phyloP scores from a whole-genome alignment of 1,139 yeast genomes.

The Magnusiomyces clavatus region DNA sequence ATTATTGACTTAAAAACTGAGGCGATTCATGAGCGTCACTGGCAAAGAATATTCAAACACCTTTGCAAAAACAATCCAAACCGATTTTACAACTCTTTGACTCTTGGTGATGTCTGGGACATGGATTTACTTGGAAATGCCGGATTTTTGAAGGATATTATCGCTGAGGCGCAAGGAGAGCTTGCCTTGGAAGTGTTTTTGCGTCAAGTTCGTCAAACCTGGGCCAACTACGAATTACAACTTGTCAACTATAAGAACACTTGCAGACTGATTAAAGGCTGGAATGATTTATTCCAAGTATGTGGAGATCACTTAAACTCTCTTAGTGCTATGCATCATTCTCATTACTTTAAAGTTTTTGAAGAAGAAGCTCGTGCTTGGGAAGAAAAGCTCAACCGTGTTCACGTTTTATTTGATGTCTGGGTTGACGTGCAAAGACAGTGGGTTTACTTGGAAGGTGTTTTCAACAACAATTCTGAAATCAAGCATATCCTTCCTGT shows the following conservation, averaged over 20 bases:
- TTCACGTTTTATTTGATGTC: conserved; percentile 49
- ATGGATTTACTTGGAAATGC: conserved; percentile 46
- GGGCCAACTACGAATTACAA: conserved; percentile 42
- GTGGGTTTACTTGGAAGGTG: conserved; percentile 81
- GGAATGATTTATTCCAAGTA: conserved; percentile 57
- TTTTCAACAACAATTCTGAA: conserved; percentile 50
- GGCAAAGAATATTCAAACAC: conserved; percentile 46
- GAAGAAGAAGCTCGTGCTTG: conserved; percentile 51
- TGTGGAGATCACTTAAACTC: conserved; percentile 56
- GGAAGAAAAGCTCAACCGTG: conserved; percentile 47
- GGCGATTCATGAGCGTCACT: conserved; percentile 58
- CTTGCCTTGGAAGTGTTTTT: conserved; percentile 54
- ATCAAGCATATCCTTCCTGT: conserved; percentile 57
- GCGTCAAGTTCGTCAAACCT: conserved; percentile 35
- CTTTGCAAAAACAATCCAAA: conserved; percentile 23
- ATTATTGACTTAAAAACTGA: conserved; percentile 49
- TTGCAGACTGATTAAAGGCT: conserved; percentile 54
- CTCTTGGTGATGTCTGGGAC: conserved; percentile 57
- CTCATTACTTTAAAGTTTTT: conserved; percentile 55
- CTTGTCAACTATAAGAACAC: conserved; percentile 48
- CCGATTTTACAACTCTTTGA: conserved; percentile 26
- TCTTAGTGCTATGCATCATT: conserved; percentile 62
- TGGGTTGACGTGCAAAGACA: conserved; percentile 88
- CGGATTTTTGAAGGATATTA: conserved; percentile 39
- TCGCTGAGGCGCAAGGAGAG: conserved; percentile 70